Conservation (phyloP, 2,329 filamentous ascomycete genomes). For the Leptographium procerum region DNA sequence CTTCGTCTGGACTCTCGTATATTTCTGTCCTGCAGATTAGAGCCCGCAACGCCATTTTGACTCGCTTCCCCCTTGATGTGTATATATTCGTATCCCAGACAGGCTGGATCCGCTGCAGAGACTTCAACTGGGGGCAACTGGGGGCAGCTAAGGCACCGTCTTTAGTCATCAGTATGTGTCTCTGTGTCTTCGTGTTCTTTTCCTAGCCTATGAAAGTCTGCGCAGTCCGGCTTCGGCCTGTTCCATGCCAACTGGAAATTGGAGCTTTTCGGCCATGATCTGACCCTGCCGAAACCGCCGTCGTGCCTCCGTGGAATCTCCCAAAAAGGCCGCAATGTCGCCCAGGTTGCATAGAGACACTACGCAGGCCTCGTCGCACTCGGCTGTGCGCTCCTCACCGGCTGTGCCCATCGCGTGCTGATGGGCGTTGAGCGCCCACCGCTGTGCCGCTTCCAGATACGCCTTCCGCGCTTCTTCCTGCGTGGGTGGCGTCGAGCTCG, state of each 20-base stretch:
- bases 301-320: conserved; percentile 52
- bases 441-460: conserved; percentile 57
- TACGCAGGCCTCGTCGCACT: conserved; percentile 76
- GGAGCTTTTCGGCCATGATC: conserved; percentile 43
- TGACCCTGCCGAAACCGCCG: conserved; percentile 59
- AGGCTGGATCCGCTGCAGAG: neutral
- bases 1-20: neutral
- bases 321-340: conserved; percentile 68
- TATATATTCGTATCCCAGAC: neutral
- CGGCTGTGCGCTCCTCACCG: conserved; percentile 55
- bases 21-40: neutral
- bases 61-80: neutral
- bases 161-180: neutral
- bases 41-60: neutral
- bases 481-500: neutral
- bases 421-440: conserved; percentile 72
- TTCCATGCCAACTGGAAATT: conserved; percentile 37
- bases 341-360: conserved; percentile 79
- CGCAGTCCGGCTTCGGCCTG: conserved; percentile 41
- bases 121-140: neutral
- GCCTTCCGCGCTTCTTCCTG: conserved; percentile 39
- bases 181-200: neutral
- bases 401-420: conserved; percentile 53
- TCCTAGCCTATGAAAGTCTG: neutral
- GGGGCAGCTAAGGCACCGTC: neutral